Evolutionary conservation across 2,329 filamentous ascomycete species (phyloP).

Genomic region (Eutypella sp.): DNA sequence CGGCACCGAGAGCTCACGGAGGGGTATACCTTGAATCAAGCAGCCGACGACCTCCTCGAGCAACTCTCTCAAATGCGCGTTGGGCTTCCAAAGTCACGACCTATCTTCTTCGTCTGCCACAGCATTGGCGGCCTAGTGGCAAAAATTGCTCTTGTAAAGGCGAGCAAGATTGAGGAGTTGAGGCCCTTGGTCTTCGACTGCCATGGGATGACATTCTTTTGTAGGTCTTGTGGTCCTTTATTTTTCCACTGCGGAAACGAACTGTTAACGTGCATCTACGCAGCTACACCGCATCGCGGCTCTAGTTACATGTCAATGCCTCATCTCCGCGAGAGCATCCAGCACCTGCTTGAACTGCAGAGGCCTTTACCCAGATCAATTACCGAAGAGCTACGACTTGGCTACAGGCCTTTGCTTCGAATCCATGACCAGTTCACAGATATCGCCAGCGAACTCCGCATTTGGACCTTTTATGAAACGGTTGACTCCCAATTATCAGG

Average conservation of each 20-base stretch:
- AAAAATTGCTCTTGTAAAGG: conserved; percentile 50
- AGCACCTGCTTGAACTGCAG: conserved; percentile 46
- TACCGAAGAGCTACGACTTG: conserved; percentile 45
- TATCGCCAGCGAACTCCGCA: conserved; percentile 51
- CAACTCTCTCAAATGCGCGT: conserved; percentile 34
- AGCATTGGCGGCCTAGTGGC: conserved; percentile 57
- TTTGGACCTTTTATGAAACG: conserved; percentile 62
- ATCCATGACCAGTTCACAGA: conserved; percentile 52
- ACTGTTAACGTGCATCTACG: conserved; percentile 1
- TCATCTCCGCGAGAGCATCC: conserved; percentile 50
- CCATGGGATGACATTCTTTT: conserved; percentile 57
- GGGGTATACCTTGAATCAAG: conserved; percentile 35
- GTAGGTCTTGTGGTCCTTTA: conserved; percentile 28
- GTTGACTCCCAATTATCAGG: conserved; percentile 53
- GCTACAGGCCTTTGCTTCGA: conserved; percentile 42
- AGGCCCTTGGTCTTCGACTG: conserved; percentile 48
- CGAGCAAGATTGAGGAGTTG: conserved; percentile 32
- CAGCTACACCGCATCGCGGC: conserved; percentile 57
- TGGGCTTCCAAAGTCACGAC: conserved; percentile 34
- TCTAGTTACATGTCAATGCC: conserved; percentile 58
- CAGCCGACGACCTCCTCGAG: conserved; percentile 44
- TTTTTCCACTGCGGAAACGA: background rate
- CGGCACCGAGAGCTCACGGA: conserved; percentile 40
- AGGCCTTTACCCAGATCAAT: conserved; percentile 45
- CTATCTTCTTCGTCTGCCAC: conserved; percentile 56